Evolutionary conservation across 495 filamentous ascomycete species (phyloP), one percentile per base, ranked within the genome.

Genomic region (Thozetella sp.): DNA sequence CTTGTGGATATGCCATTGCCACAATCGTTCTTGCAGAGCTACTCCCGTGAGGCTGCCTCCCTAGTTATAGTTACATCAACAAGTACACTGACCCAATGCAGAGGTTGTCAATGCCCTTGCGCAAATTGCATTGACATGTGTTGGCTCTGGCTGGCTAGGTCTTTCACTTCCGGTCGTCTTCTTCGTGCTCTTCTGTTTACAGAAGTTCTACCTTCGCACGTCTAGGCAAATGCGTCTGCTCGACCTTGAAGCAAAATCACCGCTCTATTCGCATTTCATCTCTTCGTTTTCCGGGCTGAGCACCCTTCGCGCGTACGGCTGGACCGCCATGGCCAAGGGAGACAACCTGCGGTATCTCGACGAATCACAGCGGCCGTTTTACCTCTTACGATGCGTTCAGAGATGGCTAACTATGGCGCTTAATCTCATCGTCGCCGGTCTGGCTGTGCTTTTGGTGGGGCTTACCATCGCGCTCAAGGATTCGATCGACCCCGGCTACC

Each of bases 141-240:
- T 59, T 53, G 54, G 60, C 58, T 61, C 65, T 25, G 54, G 67
- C 30, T 74, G 63, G 59, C 48, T 76, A 50, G 63, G 63, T 53
- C 57, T 65, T 20, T 56, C 55, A 15, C 60, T 67, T n/a, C 66
- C 69, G 17, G 57, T 64, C 22, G 15, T 71, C 3, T 24, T 63
- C 12, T 24, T 70, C 25, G 65, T 76, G 1, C 53, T 85, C 6
- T 87, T 80, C 60, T 50, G 77, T 17, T 74, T 88, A 12, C 84
- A 88, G 62, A 83, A 81, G 54, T 76, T 80, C 50, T 88, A 88
- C 59, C 75, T 88, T 23, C 79, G 82, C n/a, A 88, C 85, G 3
- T 87, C 83, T 1, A 77, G 84, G 6, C 85, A 86, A 59, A 63
- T 88, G 13, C 77, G 86, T 30, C 73, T 84, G 50, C 67, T 88